phyloP scores from a whole-genome alignment of 768 basidiomycete species.

The Trametes meyenii region DNA sequence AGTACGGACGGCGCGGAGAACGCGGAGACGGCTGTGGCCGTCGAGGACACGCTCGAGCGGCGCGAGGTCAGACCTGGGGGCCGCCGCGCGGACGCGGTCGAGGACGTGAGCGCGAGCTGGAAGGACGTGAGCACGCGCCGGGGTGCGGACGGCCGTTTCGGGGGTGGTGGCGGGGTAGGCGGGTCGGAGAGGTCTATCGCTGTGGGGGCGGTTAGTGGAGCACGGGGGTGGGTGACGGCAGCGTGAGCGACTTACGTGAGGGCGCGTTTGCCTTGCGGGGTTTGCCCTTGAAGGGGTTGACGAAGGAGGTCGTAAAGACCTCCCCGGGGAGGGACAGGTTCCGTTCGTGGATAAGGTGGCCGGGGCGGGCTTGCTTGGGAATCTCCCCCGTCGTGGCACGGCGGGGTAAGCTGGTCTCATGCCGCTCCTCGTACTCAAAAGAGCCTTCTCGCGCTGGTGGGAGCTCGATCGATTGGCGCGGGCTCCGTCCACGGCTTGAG shows the following conservation, averaged over 20 bases:
- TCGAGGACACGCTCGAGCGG: slow-evolving; percentile 19
- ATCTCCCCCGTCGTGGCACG: background rate
- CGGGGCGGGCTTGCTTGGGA: background rate
- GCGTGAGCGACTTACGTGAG: background rate
- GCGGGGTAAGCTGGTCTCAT: background rate
- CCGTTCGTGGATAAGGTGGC: slow-evolving; percentile 1
- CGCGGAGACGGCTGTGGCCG: slow-evolving; percentile 7
- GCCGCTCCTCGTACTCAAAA: background rate
- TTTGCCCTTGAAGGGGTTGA: slow-evolving; percentile 22
- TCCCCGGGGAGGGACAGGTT: slow-evolving; percentile 5
- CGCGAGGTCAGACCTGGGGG: background rate
- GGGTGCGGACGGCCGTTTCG: slow-evolving; percentile 1
- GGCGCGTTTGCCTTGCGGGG: slow-evolving; percentile 6
- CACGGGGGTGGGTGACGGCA: background rate
- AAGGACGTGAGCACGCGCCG: slow-evolving; percentile 16
- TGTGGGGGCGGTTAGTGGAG: background rate
- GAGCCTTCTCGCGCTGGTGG: background rate
- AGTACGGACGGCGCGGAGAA: slow-evolving; percentile 10
- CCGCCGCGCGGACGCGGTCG: background rate
- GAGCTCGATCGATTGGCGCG: background rate
- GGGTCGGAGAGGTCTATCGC: background rate
- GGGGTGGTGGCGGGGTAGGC: background rate
- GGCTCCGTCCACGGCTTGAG: background rate
- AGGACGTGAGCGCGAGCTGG: slow-evolving; percentile 3
- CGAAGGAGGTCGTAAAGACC: slow-evolving; percentile 19